A percentile compares a stretch with the other conserved stretches of the same genome.
phyloP scores from a whole-genome alignment of 345 rosid species.

The Ceriops zippeliana region DNA sequence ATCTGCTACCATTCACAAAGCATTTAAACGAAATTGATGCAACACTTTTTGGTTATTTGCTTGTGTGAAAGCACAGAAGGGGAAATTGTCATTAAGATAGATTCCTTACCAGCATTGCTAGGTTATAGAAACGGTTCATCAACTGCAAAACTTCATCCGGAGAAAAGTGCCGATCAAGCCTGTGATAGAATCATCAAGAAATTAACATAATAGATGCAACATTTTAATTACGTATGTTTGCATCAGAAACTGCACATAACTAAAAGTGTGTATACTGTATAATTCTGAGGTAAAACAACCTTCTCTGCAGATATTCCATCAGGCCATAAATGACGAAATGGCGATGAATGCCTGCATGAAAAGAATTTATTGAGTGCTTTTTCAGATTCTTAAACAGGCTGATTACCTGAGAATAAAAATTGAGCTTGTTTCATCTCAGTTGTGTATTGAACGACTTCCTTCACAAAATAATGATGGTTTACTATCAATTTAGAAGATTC shows the following conservation, averaged over 20 bases:
- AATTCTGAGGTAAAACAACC: constrained; percentile 40
- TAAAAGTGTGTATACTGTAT: background rate
- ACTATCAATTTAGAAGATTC: too few relatives aligned
- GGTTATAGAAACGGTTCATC: constrained; percentile 86
- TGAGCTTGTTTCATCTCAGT: constrained; percentile 36
- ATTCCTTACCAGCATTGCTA: constrained; percentile 74
- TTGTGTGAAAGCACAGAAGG: too few relatives aligned
- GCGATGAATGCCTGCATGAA: constrained; percentile 74
- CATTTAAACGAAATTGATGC: too few relatives aligned
- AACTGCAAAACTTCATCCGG: constrained; percentile 88
- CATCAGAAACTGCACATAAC: too few relatives aligned
- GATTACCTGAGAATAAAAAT: background rate
- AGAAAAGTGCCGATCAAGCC: constrained; percentile 78
- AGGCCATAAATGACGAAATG: constrained; percentile 91
- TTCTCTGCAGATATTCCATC: constrained; percentile 80
- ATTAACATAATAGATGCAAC: background rate
- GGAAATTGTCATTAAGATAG: background rate
- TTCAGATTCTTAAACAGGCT: background rate
- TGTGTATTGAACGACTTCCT: constrained; percentile 23
- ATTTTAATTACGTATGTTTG: too few relatives aligned
- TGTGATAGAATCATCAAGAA: constrained; percentile 26
- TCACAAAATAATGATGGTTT: too few relatives aligned
- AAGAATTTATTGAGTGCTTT: background rate
- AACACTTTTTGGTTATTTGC: too few relatives aligned
- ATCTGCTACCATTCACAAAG: too few relatives aligned